Percentiles rank a stretch among this genome's conserved stretches.
Conservation (phyloP, 768 basidiomycete species). For the Serendipita sp. region DNA sequence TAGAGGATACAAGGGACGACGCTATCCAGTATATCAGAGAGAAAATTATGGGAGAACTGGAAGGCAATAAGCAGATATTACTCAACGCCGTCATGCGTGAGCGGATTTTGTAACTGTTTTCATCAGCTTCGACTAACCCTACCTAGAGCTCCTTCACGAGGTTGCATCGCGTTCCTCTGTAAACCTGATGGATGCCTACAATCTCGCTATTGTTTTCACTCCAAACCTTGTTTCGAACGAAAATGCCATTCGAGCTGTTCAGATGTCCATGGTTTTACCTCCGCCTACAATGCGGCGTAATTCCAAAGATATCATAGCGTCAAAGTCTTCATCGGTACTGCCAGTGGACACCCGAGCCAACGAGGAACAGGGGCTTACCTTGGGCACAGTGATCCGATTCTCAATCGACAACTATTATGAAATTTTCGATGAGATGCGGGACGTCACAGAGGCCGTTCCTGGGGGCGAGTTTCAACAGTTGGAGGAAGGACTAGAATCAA, state of each 20-base stretch:
- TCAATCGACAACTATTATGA: conserved; percentile 77
- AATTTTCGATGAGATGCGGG: conserved; percentile 66
- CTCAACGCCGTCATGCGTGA: conserved; percentile 51
- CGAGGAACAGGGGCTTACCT: conserved; percentile 26
- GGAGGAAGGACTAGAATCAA: neutral
- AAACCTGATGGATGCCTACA: conserved; percentile 73
- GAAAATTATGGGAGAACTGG: conserved; percentile 44
- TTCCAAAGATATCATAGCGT: neutral
- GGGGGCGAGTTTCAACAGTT: neutral
- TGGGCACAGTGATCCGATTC: conserved; percentile 54
- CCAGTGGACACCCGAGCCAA: neutral
- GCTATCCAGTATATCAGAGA: conserved; percentile 51
- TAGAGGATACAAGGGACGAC: conserved; percentile 27
- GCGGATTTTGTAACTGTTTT: conserved; percentile 15
- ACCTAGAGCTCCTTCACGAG: conserved; percentile 60
- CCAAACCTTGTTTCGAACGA: conserved; percentile 64
- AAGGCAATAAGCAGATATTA: conserved; percentile 28
- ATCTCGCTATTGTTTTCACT: conserved; percentile 60
- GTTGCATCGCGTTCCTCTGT: conserved; percentile 47
- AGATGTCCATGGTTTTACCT: conserved; percentile 42
- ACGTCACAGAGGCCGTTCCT: conserved; percentile 41
- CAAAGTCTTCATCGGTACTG: neutral
- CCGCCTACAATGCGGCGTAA: neutral
- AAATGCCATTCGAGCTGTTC: conserved; percentile 52
- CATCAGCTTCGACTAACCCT: conserved; percentile 7